Evolutionary conservation across 768 basidiomycete species (phyloP), one percentile per base, ranked within the genome.

Genomic region (Lactifluus rugatus): DNA sequence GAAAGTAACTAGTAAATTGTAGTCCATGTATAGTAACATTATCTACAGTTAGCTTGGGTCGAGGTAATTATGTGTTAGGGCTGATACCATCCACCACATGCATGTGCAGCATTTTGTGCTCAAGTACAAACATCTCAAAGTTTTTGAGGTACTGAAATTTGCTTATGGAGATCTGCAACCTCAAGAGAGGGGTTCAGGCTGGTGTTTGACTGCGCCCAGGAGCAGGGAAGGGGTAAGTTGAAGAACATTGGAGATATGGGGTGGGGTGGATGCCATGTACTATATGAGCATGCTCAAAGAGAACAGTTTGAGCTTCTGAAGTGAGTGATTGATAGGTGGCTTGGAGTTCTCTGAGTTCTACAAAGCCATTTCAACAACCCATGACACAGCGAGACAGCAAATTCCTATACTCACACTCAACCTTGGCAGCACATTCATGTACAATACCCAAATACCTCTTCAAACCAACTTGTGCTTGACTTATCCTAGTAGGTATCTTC

Each of bases 361-460:
- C 3, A 17, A 41, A 25, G 9, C 32, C 3, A 10, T 26, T 57
- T 62, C 41, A 69, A 48, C 41, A 69, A 50, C 36, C 13, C 16
- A 45, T 34, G 26, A 14, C 41, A 45, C 26, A 8, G 34, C 45
- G n/a, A n/a, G 45, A 19, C 5, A 59, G 23, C 31, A 51, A 4
- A 17, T 34, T 47, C 42, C 54, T 58, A 34, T 10, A 81, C 89
- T 72, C 64, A 93, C 92, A 78, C 65, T 91, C 88, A 45, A 96
- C 80, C 65, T 83, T 84, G 6, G 75, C 71, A 11, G 92, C 92
- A 77, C 94, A 96, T 66, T 92, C 89, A 60, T 84, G 79, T 4
- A 94, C 89, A 78, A 91, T 84, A 0, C 81, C 82, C 68, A 93
- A 74, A 70, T 90, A 87, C 63, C 87, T 73, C 67, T 82, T 78